Evolutionary conservation across 352 stramenopile genomes (phyloP).

Genomic region (Proteromonas lacertae): DNA sequence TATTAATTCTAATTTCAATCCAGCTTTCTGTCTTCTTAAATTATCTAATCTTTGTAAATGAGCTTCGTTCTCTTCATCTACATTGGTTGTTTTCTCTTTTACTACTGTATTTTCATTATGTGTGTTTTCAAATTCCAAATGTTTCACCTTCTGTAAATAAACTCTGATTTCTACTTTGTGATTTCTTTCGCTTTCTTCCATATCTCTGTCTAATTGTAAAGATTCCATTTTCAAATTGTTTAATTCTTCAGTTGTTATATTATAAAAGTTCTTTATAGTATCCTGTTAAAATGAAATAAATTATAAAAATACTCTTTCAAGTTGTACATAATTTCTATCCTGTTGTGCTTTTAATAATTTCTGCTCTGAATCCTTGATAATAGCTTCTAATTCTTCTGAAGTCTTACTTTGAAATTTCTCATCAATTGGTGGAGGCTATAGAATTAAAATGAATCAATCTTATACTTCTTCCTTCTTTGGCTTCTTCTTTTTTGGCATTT

Average conservation of each 20-base stretch:
- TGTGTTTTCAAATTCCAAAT: constrained; percentile 66
- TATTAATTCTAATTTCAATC: constrained; percentile 10
- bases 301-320: constrained; percentile 25
- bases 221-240: constrained; percentile 47
- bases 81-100: constrained; percentile 19
- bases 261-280: constrained; percentile 69
- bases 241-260: constrained; percentile 63
- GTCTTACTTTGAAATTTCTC: too few species aligned
- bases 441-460: too few species aligned
- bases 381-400: too few species aligned
- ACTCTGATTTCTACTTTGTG: constrained; percentile 48
- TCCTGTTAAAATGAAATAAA: constrained; percentile 17
- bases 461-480: too few species aligned
- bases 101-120: constrained; percentile 50
- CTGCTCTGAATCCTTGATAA: too few species aligned
- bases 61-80: constrained; percentile 30
- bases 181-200: constrained; percentile 76
- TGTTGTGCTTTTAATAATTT: constrained; percentile 39
- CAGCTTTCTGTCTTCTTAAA: constrained; percentile 7
- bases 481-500: too few species aligned
- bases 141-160: constrained; percentile 71
- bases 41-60: constrained; percentile 9
- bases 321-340: constrained; percentile 68
- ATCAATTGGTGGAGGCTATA: too few species aligned
- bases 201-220: constrained; percentile 54